These are phyloP conservation scores for Arabidopsis suecica DNA, from an alignment of 345 rosid genomes.

Conservation along the genomic window DNA sequence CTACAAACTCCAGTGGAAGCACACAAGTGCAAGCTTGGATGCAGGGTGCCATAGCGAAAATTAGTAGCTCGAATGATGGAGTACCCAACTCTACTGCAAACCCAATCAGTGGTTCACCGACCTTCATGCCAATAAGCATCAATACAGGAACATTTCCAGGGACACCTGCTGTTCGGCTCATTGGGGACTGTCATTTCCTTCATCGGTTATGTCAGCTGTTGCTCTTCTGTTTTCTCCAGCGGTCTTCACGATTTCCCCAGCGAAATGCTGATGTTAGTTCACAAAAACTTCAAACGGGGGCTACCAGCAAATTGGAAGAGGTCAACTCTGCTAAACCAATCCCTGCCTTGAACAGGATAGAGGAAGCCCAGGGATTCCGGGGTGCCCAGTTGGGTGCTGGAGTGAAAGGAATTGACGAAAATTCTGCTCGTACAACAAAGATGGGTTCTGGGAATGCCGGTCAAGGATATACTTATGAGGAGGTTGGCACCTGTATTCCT, in stretches of 20 bases:
- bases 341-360: slow-evolving; percentile 62
- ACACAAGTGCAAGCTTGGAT: slow-evolving; percentile 99
- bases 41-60: slow-evolving; percentile 97
- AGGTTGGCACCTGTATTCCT: slow-evolving; percentile 54
- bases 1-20: slow-evolving; percentile 86
- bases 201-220: slow-evolving; percentile 96
- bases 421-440: slow-evolving; percentile 72
- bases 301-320: slow-evolving; percentile 80
- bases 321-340: slow-evolving; percentile 67
- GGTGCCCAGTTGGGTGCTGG: slow-evolving; percentile 70
- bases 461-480: slow-evolving; percentile 98
- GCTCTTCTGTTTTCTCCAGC: slow-evolving; percentile 94
- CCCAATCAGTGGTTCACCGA: slow-evolving; percentile 79
- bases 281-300: slow-evolving; percentile 80
- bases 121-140: slow-evolving; percentile 96
- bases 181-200: slow-evolving; percentile 99
- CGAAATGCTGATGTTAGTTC: slow-evolving; percentile 67
- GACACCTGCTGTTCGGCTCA: slow-evolving; percentile 99
- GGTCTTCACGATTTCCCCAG: slow-evolving; percentile 70
- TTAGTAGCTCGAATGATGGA: slow-evolving; percentile 85
- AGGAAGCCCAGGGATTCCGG: slow-evolving; percentile 75
- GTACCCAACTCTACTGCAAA: slow-evolving; percentile 65
- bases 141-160: slow-evolving; percentile 99
- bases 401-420: slow-evolving; percentile 83
- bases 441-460: slow-evolving; percentile 97